A percentile compares a stretch with the other conserved stretches of the same genome.
These are phyloP conservation scores for Calonectria leucothoes DNA, from an alignment of 2,329 filamentous ascomycete species.

Conservation along the genomic window DNA sequence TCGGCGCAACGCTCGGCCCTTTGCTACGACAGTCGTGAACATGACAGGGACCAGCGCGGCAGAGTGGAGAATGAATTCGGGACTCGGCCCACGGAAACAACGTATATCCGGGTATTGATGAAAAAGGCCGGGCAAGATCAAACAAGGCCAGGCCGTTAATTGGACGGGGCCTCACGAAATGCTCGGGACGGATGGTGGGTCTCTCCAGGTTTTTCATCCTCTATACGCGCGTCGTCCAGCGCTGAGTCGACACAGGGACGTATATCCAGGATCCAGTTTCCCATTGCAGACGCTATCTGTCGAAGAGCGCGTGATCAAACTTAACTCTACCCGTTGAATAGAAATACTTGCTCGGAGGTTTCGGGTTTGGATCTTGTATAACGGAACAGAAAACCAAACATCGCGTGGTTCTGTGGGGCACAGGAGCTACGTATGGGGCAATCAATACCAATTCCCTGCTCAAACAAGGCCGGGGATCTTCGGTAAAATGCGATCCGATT, in stretches of 20 bases:
- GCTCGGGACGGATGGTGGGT: not conserved
- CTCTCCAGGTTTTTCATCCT: slow-evolving; percentile 7
- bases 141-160: not conserved
- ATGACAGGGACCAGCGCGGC: not conserved
- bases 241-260: not conserved
- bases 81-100: not conserved
- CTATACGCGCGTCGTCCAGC: not conserved
- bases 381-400: rapidly evolving
- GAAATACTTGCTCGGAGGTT: not conserved
- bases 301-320: not conserved
- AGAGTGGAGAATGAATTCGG: not conserved
- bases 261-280: not conserved
- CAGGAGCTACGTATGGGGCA: not conserved
- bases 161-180: not conserved
- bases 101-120: not conserved
- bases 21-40: not conserved
- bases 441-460: not conserved
- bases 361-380: not conserved
- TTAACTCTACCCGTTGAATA: not conserved
- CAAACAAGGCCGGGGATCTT: not conserved
- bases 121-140: not conserved
- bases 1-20: slow-evolving; percentile 6
- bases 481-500: not conserved
- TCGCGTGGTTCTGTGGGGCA: not conserved
- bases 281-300: not conserved